Base-by-base conservation (phyloP, 129 eudicot genomes). In the Logfia minima region DNA sequence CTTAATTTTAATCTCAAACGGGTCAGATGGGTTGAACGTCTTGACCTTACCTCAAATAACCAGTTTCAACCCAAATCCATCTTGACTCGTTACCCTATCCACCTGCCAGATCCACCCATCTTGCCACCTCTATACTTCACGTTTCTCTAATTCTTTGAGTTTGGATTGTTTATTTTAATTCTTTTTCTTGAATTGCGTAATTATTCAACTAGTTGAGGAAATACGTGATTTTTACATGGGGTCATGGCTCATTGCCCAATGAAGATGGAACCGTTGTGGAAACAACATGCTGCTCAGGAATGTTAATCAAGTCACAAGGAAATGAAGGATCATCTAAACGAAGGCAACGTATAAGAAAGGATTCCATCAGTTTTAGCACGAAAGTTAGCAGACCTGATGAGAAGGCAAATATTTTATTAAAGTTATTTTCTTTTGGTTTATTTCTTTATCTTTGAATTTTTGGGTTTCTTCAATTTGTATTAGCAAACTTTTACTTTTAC, bases 141-240 rank as follows among this genome's bases (percentile, higher is more conserved):
- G 7, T 58, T 18, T 52, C 31, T 77, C 43, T 79, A 3, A 43
- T 32, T 63, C 34, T 48, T 68, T 74, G 66, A 22, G 32, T 51
- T 70, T 72, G 28, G 48, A 61, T 61, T 41, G 0, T 13, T 61
- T 65, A 45, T 68, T 56, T 24, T 22, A 18, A 37, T 62, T 63
- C 16, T 83, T 70, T 48, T 52, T 43, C 14, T 70, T 39, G 41
- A 69, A 18, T 43, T 75, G 75, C 51, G 34, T 35, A 66, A 26
- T 70, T 68, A 77, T 79, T 23, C 63, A 51, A 66, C 34, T 74
- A 93, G 97, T 76, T 93, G 92, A 84, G 98, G 65, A 93, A 88
- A 73, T 90, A 87, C 79, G 97, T 93, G 59, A 68, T 43, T 63
- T 88, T 80, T 73, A 93, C 97, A 41, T 93, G 96, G 96, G 87